Evolutionary conservation across 495 filamentous ascomycete species (phyloP).

Genomic region (Talaromyces thailandensis): DNA sequence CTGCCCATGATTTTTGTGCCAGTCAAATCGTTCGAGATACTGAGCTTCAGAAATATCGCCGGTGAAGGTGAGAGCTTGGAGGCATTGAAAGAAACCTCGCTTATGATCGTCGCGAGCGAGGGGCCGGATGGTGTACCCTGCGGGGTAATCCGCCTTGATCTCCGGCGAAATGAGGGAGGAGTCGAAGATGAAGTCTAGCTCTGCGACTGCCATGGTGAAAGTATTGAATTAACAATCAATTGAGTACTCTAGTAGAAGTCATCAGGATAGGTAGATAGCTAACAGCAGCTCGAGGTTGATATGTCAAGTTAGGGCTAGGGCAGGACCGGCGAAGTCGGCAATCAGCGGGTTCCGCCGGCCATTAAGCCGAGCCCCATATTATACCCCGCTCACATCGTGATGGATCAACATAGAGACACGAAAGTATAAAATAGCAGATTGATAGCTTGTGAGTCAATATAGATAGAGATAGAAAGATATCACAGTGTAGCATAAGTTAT

Average conservation of each 20-base stretch:
- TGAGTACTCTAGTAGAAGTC: background rate
- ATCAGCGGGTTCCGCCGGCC: background rate
- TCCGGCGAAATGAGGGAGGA: background rate
- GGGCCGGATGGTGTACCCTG: slow-evolving; percentile 6
- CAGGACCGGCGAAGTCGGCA: background rate
- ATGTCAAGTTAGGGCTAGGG: background rate
- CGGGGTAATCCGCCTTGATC: slow-evolving; percentile 2
- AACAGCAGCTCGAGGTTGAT: background rate
- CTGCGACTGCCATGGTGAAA: background rate
- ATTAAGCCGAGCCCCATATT: background rate
- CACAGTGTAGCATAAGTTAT: too few relatives aligned
- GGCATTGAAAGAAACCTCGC: slow-evolving; percentile 3
- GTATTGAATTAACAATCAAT: background rate
- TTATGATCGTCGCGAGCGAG: slow-evolving; percentile 3
- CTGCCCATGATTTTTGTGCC: slow-evolving; percentile 3
- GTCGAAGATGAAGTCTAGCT: slow-evolving; percentile 5
- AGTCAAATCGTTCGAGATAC: slow-evolving; percentile 4
- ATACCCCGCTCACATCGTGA: background rate
- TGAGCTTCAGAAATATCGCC: background rate
- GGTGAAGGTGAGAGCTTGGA: background rate
- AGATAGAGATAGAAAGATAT: too few relatives aligned
- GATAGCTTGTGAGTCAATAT: too few relatives aligned
- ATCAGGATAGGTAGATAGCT: background rate
- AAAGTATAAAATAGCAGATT: background rate
- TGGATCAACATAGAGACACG: too few relatives aligned